These are phyloP conservation scores for Solanum hybrid DNA, from an alignment of 305 asterid species.

Conservation along the genomic window DNA sequence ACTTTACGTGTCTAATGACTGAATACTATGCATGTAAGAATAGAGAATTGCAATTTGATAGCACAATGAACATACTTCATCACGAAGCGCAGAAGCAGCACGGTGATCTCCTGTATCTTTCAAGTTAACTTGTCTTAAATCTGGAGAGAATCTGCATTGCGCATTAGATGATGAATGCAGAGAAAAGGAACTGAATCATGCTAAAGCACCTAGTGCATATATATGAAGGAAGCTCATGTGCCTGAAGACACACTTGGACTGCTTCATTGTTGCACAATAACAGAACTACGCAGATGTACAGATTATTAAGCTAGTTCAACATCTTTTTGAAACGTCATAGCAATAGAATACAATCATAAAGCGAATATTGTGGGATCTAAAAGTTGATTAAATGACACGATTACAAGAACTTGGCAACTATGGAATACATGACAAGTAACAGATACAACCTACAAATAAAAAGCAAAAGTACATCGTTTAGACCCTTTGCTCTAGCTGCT, in stretches of 20 bases:
- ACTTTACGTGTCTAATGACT: not conserved
- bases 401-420: not conserved
- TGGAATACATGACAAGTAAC: not conserved
- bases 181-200: conserved; percentile 2
- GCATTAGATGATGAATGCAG: not conserved
- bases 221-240: not conserved
- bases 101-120: conserved; percentile 56
- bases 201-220: not conserved
- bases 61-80: conserved; percentile 42
- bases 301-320: not conserved
- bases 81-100: conserved; percentile 73
- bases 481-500: not conserved
- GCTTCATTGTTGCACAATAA: not conserved
- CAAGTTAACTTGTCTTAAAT: conserved; percentile 41
- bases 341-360: not conserved
- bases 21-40: not conserved
- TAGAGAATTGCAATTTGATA: not conserved
- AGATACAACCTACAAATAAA: not conserved
- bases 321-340: not conserved
- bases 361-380: not conserved
- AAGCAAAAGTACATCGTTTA: not conserved
- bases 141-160: conserved; percentile 69
- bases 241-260: not conserved
- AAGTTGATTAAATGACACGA: not conserved
- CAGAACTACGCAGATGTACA: not conserved